phyloP scores from a whole-genome alignment of 306 rosid species.

The Psophocarpus tetragonolobus region DNA sequence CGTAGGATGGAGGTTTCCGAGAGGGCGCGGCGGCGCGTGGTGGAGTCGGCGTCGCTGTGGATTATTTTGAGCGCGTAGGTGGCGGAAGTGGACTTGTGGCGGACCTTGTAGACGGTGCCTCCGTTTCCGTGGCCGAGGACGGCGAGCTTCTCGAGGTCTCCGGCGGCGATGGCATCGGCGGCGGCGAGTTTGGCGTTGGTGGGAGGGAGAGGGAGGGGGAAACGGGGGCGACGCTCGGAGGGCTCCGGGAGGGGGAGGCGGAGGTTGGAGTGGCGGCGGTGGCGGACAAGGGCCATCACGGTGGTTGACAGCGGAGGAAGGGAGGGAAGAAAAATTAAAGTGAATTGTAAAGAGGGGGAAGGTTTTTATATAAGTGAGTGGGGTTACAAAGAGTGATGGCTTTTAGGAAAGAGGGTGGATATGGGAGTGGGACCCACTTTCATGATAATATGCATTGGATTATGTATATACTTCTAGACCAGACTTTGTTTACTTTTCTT shows the following conservation, averaged over 20 bases:
- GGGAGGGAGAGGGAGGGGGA: constrained; percentile 40
- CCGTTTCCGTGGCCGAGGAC: constrained; percentile 93
- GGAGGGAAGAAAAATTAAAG: background rate
- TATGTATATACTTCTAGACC: background rate
- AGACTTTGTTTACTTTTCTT: background rate
- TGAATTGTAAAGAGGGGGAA: background rate
- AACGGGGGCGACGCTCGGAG: constrained; percentile 49
- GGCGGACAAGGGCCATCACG: constrained; percentile 76
- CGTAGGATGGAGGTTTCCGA: constrained; percentile 81
- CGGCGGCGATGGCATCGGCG: constrained; percentile 8
- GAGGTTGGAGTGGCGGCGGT: constrained; percentile 78
- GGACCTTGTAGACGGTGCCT: constrained; percentile 92
- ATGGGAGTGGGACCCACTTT: constrained; percentile 38
- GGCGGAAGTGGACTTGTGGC: constrained; percentile 56
- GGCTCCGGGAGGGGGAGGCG: constrained; percentile 52
- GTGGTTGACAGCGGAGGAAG: background rate
- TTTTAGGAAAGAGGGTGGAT: constrained; percentile 40
- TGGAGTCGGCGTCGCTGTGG: constrained; percentile 56
- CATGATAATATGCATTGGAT: background rate
- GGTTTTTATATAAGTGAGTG: constrained; percentile 16
- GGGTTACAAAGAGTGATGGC: constrained; percentile 13
- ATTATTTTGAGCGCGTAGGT: constrained; percentile 70
- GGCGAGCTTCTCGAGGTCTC: constrained; percentile 64
- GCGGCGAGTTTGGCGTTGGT: constrained; percentile 18
- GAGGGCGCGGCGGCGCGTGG: constrained; percentile 62